Evolutionary conservation across 2,329 filamentous ascomycete species (phyloP), one percentile per base, ranked within the genome.

Genomic region (Beauveria brongniartii): DNA sequence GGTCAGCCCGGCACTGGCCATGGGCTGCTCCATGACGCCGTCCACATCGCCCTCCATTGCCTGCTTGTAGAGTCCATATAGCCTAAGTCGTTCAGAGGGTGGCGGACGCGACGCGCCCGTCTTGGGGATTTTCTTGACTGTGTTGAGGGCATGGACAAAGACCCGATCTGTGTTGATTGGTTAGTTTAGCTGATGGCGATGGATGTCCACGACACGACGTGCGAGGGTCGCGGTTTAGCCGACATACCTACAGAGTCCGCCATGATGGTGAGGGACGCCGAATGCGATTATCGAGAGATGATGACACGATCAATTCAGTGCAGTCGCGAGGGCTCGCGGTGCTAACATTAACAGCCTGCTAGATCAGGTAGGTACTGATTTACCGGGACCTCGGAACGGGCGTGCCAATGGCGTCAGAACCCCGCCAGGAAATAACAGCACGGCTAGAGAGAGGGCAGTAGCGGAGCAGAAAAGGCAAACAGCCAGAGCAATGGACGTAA

Each of bases 51-150:
- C 94, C 78, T 99, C 92, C 94, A 97, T 97, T 64, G 92, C 92
- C 76, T 99, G 94, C 73, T 99, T 99, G 79, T 99, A 99, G 66
- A 99, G 82, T 65, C 94, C 94, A 87, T 99, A 99, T 64, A 99
- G 88, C 62, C 90, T 89, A 67, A 99, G 81, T 62, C 94, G 88
- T 70, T 95, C 92, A 63, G 83, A 80, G 2, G 92, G 85, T 53
- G 94, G 94, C 51, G 94, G 94, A 64, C 94, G 89, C 64, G 91
- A 86, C 57, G 91, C 91, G 65, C 94, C 93, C 20, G 92, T 96
- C 71, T 94, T 93, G 68, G 90, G 90, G 68, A 99, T 95, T 77
- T 95, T 95, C 77, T 97, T 97, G 69, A 99, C 93, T 26, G 94
- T 97, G 78, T 96, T 97, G 75, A 99, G 89, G 66, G 94, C 94